Percentiles rank a stretch among this genome's conserved stretches.
These are phyloP conservation scores for Globisporangium echinulatum DNA, from an alignment of 352 stramenopile species.

Conservation along the genomic window DNA sequence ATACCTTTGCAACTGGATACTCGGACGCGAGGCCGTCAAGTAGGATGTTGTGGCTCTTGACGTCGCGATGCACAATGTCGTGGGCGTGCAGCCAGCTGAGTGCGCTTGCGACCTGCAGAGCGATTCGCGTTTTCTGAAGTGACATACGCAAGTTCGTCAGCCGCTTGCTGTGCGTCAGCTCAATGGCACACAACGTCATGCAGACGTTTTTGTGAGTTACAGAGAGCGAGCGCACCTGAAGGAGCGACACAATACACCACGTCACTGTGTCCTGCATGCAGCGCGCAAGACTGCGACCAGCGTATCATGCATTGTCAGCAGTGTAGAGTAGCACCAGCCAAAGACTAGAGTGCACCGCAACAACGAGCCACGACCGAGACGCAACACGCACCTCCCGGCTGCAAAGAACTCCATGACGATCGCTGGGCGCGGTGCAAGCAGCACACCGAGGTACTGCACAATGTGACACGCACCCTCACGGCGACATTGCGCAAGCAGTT, in stretches of 20 bases:
- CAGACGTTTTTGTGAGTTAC: background rate
- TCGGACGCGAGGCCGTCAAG: slow-evolving; percentile 8
- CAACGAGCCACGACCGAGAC: background rate
- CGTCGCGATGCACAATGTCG: slow-evolving; percentile 34
- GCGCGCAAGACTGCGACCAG: slow-evolving; percentile 19
- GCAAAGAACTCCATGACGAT: slow-evolving; percentile 31
- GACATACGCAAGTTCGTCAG: background rate
- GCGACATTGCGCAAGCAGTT: slow-evolving; percentile 15
- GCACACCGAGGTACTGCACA: slow-evolving; percentile 21
- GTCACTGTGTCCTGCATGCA: slow-evolving; percentile 21
- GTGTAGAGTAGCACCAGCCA: background rate
- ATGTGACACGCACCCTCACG: slow-evolving; percentile 13
- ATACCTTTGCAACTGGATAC: slow-evolving; percentile 20
- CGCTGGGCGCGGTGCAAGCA: slow-evolving; percentile 17
- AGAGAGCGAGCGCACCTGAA: slow-evolving; percentile 14
- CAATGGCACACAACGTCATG: background rate
- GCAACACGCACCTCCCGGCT: slow-evolving; percentile 18
- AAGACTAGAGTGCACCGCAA: background rate
- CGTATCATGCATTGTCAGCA: background rate
- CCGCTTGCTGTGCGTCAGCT: background rate
- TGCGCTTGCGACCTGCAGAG: slow-evolving; percentile 23
- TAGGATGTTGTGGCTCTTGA: slow-evolving; percentile 43
- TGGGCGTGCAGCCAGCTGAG: slow-evolving; percentile 28
- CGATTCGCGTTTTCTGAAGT: slow-evolving; percentile 23
- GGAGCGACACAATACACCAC: slow-evolving; percentile 21